Evolutionary conservation across 495 filamentous ascomycete species (phyloP).

Genomic region (Penicillium maclennaniae): DNA sequence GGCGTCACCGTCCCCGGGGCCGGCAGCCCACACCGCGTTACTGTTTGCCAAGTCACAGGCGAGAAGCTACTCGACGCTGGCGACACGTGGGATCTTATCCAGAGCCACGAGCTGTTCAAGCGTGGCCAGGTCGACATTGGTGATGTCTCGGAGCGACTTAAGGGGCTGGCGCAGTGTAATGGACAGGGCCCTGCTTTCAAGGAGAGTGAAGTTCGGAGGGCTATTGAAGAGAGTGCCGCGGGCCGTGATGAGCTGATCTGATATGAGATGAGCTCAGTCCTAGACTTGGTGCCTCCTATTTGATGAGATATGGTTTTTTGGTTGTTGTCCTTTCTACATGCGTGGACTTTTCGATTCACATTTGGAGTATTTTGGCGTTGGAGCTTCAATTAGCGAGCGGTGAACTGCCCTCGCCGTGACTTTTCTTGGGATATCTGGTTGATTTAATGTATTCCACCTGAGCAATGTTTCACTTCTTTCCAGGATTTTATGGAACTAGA

Average conservation of each 20-base stretch:
- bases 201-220: constrained; percentile 66
- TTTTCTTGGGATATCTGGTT: neutral
- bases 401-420: neutral
- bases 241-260: constrained; percentile 72
- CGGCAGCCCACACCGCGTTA: constrained; percentile 58
- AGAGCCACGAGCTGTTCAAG: constrained; percentile 74
- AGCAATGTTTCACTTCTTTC: neutral
- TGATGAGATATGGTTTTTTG: constrained; percentile 1
- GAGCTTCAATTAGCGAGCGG: constrained; percentile 1
- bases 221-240: constrained; percentile 74
- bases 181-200: constrained; percentile 88
- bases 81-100: constrained; percentile 89
- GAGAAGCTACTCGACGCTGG: constrained; percentile 73
- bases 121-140: constrained; percentile 80
- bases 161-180: constrained; percentile 77
- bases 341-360: constrained; percentile 2
- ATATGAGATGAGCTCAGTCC: neutral
- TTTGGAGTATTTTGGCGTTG: constrained; percentile 17
- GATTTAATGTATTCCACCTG: neutral
- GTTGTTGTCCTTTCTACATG: neutral
- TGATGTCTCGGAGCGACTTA: constrained; percentile 70
- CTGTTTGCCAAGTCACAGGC: constrained; percentile 60
- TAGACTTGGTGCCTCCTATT: constrained; percentile 3
- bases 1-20: neutral
- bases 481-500: neutral